These are phyloP conservation scores for Salix brachista DNA, from an alignment of 345 rosid genomes.

Conservation along the genomic window DNA sequence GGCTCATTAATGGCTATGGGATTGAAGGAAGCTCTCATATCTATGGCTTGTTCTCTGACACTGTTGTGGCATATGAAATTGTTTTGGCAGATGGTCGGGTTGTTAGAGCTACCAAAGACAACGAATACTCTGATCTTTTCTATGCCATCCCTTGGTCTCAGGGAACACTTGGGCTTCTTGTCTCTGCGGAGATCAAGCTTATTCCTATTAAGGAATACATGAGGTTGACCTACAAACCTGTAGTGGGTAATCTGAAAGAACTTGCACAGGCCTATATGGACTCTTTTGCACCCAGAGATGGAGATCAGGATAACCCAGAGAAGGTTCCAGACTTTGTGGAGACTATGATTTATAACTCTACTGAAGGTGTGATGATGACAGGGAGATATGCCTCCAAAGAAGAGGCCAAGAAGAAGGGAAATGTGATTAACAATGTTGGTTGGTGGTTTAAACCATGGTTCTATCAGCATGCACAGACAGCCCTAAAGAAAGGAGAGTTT, in stretches of 20 bases:
- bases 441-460: slow-evolving; percentile 99
- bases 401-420: slow-evolving; percentile 92
- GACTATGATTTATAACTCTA: slow-evolving; percentile 70
- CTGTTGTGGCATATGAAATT: slow-evolving; percentile 92
- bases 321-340: slow-evolving; percentile 97
- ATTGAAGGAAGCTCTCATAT: slow-evolving; percentile 99
- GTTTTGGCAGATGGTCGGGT: slow-evolving; percentile 82
- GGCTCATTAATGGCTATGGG: slow-evolving; percentile 97
- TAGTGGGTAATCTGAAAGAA: slow-evolving; percentile 58
- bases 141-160: slow-evolving; percentile 98
- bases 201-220: slow-evolving; percentile 86
- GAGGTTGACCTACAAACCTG: slow-evolving; percentile 89
- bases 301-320: slow-evolving; percentile 63
- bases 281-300: slow-evolving; percentile 87
- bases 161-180: slow-evolving; percentile 95
- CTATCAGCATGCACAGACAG: slow-evolving; percentile 86
- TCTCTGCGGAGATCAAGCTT: slow-evolving; percentile 87
- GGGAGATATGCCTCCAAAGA: slow-evolving; percentile 88
- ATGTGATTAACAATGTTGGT: slow-evolving; percentile 72
- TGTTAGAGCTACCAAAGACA: slow-evolving; percentile 92
- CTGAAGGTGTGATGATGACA: slow-evolving; percentile 86
- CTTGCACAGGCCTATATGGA: slow-evolving; percentile 80
- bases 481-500: slow-evolving; percentile 82
- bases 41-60: slow-evolving; percentile 91
- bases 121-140: slow-evolving; percentile 84